phyloP scores from a whole-genome alignment of 108 stramenopile species.

The Skeletonema costatum region DNA sequence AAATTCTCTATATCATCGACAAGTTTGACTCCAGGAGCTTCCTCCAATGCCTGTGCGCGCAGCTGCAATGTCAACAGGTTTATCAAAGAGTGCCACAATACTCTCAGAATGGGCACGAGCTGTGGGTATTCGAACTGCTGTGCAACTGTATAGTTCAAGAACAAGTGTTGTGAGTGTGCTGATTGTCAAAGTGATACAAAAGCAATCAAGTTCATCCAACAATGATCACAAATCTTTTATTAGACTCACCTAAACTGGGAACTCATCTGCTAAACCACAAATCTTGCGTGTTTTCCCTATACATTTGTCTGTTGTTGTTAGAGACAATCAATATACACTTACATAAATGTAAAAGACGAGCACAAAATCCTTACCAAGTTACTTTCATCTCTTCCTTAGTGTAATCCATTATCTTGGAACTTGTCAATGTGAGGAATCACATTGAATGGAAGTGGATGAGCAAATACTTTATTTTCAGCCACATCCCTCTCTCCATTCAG shows the following conservation, averaged over 20 bases:
- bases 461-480: conserved; percentile 85
- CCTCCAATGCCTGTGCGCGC: conserved; percentile 78
- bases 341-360: too few species aligned
- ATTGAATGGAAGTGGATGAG: conserved; percentile 97
- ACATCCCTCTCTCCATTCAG: conserved; percentile 68
- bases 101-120: conserved; percentile 96
- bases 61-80: conserved; percentile 77
- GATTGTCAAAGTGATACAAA: background rate
- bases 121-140: conserved; percentile 98
- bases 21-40: conserved; percentile 81
- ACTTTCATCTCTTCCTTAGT: conserved; percentile 99
- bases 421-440: conserved; percentile 99
- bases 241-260: conserved; percentile 61
- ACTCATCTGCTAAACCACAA: conserved; percentile 71
- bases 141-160: conserved; percentile 55
- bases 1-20: conserved; percentile 71
- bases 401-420: conserved; percentile 98
- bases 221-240: background rate
- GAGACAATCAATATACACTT: too few species aligned
- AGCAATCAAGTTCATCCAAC: background rate
- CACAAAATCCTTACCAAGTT: conserved; percentile 53
- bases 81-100: conserved; percentile 91
- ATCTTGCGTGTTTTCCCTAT: conserved; percentile 94
- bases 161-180: background rate
- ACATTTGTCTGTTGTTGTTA: too few species aligned